Base-by-base conservation (phyloP, 345 rosid genomes). In the Moricandia moricandioides region DNA sequence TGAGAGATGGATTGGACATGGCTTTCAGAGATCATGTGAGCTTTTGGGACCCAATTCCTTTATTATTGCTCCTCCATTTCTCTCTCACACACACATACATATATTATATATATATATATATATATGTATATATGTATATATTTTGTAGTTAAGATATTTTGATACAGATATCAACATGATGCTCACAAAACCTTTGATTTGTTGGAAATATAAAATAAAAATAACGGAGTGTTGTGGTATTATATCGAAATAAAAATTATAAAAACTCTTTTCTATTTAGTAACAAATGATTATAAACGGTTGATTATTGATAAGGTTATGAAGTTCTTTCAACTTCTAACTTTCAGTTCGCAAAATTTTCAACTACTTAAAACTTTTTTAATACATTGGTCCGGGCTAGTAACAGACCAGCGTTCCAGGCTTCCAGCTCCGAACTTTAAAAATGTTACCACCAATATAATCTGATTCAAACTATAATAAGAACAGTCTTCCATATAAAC, bases 1-100 rank as follows among this genome's bases (percentile, higher is more conserved):
- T 86, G 87, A 83, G 57, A 49, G 24, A 49, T 49, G 56, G 82
- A 82, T 80, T 86, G 81, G 84, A 83, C 85, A 72, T 14, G 77
- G 78, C 81, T 72, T 45, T 67, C 73, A 43, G 58, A 17, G 57
- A 58, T 47, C 87, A 82, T 82, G 88, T 86, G 87, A 83, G 55
- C 49, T 62, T 67, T 55, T 79, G 66, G 82, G 80, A 39, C 75
- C 84, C 91, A 84, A 78, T 57, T 14, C 7, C 74, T 69, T 79
- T 55, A 67, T 76, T 45, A 65, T 57, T 55, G 64, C 40, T 43
- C 65, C 59, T 40, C 65, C 33, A 40, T 39, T 72, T 73, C 61
- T 26, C 33, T 21, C 24, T 29, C 31, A 29, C 31, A 29, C 31
- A 29, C 31, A 1, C 29, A 27, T 27, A 27, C 3, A 29, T 29